phyloP scores from a whole-genome alignment of 2,329 filamentous ascomycete species.

The Trichophyton verrucosum region DNA sequence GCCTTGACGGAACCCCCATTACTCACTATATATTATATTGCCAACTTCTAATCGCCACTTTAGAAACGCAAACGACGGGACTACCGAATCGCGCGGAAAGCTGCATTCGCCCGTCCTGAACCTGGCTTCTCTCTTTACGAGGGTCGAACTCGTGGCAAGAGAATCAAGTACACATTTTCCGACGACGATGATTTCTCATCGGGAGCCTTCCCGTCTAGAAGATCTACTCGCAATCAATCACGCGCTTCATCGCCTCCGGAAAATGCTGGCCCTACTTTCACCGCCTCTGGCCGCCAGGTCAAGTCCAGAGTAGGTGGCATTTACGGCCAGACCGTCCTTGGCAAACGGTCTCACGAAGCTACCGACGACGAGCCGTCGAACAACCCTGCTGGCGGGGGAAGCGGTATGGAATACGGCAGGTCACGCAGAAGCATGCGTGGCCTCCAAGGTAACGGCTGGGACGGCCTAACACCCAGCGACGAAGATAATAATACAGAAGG shows the following conservation, averaged over 20 bases:
- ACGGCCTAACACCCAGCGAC: conserved; percentile 12
- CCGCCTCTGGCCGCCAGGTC: conserved; percentile 79
- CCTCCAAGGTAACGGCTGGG: background rate
- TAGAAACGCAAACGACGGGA: conserved; percentile 88
- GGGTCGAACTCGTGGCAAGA: conserved; percentile 88
- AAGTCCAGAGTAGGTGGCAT: conserved; percentile 41
- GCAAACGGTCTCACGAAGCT: conserved; percentile 38
- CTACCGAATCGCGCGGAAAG: conserved; percentile 74
- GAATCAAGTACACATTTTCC: conserved; percentile 90
- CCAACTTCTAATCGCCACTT: background rate
- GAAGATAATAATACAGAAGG: conserved; percentile 45
- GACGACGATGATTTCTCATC: conserved; percentile 63
- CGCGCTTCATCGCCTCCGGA: conserved; percentile 62
- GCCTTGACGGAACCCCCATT: background rate
- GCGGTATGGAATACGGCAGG: conserved; percentile 30
- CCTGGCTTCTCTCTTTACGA: conserved; percentile 89
- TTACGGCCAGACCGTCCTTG: conserved; percentile 45
- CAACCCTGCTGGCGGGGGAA: conserved; percentile 35
- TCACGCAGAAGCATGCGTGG: conserved; percentile 24
- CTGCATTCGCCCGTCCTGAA: conserved; percentile 76
- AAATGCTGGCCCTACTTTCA: conserved; percentile 51
- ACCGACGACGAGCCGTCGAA: conserved; percentile 31
- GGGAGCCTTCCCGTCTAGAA: conserved; percentile 53
- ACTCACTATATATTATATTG: conserved; percentile 2
- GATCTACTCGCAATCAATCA: conserved; percentile 52